Base-by-base conservation (phyloP, 306 rosid genomes). In the Cicer judaicum region DNA sequence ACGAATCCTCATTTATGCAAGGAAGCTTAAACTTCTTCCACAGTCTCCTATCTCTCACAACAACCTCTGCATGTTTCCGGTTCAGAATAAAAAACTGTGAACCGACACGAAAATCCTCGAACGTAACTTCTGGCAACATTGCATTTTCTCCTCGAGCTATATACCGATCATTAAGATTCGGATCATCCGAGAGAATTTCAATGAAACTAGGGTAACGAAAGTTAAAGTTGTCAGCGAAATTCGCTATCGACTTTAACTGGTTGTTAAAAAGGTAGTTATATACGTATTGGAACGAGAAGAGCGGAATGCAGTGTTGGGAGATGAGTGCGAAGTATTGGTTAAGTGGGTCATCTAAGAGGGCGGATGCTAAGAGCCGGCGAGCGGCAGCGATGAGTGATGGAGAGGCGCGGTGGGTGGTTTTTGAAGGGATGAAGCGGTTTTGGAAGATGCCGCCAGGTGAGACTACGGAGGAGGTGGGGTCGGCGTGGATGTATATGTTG, bases 401-500 rank as follows among this genome's bases (percentile, higher is more conserved):
- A 5, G 89, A 82, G 4, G 85, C 72, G 2, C 90, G 95, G 34
- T 50, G n/a, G 18, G 92, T 89, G 43, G 42, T 75, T 34, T 73
- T 74, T 1, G 95, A 73, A 8, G 72, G 55, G 63, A 89, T 79
- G 86, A 89, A 84, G 55, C 85, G 75, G 85, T 47, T 44, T 3
- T 36, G 73, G 78, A 89, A 87, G 12, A 84, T 82, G 10, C 90
- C 90, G 14, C 82, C 84, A 7, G 95, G 89, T 18, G 75, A 55
- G 9, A 24, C 19, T 21, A 87, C n/a, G n/a, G 43, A 1, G 54
- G 69, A 62, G n/a, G 87, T 7, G 0, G 92, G 92, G 64, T 89
- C 90, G 7, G 88, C 85, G 70, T 89, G 95, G 84, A 89, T 61
- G 86, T 89, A 87, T 68, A 89, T 68, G 49, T 87, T 89, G 86